Percentiles rank a stretch among this genome's conserved stretches.
phyloP scores from a whole-genome alignment of 2,329 filamentous ascomycete species.

The Claviceps sp. region DNA sequence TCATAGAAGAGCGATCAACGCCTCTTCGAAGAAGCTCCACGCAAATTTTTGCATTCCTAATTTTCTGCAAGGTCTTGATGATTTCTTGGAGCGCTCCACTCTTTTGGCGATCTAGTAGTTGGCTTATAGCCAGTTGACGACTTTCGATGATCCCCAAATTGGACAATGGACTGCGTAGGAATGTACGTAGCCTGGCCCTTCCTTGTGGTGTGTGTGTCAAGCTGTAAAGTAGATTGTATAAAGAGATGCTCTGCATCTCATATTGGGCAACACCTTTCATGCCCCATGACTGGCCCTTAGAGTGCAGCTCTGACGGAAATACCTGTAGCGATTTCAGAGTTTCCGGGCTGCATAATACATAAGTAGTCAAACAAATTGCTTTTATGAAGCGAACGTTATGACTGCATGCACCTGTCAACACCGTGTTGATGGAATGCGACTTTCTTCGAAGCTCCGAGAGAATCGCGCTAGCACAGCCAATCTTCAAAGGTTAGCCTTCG shows the following conservation, averaged over 20 bases:
- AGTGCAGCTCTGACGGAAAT: constrained; percentile 68
- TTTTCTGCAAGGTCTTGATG: constrained; percentile 47
- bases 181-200: constrained; percentile 56
- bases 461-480: constrained; percentile 80
- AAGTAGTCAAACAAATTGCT: constrained; percentile 55
- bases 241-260: constrained; percentile 67
- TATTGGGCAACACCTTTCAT: constrained; percentile 29
- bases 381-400: background rate
- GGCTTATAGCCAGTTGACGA: constrained; percentile 55
- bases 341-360: constrained; percentile 71
- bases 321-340: constrained; percentile 76
- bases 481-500: constrained; percentile 21
- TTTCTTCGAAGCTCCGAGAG: constrained; percentile 61
- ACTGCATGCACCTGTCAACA: background rate
- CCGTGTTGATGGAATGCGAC: constrained; percentile 27
- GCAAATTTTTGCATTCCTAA: constrained; percentile 62
- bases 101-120: constrained; percentile 58
- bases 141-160: constrained; percentile 54
- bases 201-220: constrained; percentile 71
- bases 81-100: constrained; percentile 39
- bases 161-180: constrained; percentile 67
- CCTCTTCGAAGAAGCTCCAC: constrained; percentile 67
- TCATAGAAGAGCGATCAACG: constrained; percentile 38
- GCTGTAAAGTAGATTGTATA: constrained; percentile 70
- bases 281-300: constrained; percentile 65